Evolutionary conservation across 208 protist species (phyloP), one percentile per base, ranked within the genome.

Genomic region (Naegleria lovaniensis): DNA sequence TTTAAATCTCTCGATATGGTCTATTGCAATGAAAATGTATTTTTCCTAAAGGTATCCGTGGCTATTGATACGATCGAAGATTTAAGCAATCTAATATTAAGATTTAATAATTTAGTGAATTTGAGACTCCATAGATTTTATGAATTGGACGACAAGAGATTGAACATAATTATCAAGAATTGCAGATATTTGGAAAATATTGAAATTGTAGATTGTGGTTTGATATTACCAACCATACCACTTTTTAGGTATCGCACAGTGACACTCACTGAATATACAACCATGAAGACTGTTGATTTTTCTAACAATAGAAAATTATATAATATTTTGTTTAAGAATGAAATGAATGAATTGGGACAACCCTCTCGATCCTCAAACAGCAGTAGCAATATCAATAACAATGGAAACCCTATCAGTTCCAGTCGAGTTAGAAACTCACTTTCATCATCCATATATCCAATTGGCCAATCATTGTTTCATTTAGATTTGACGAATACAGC

Each of bases 1-100:
- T 79, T 79, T 79, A 79, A 79, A 79, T 79, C 67, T 36, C n/a
- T 79, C 19, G 67, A 79, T 79, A 79, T 79, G 29, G 67, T 79
- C 0, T 79, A 79, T 79, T 79, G 67, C n/a, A 79, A 79, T 79
- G 67, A 79, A 79, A 79, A 79, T 79, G 29, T 79, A 79, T 79
- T 79, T 25, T 79, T 79, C 29, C n/a, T 79, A 9, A 79, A 79
- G 36, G n/a, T 36, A 33, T 36, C 16, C 0, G 29, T 79, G 9
- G 29, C 16, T 79, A 79, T 79, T 36, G 67, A 79, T 36, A 79
- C n/a, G 25, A 79, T 79, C 2, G 67, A 79, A 33, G 67, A 79
- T 36, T 79, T 79, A 33, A 79, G 6, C 7, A 79, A 79, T 79
- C n/a, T 79, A 33, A 79, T 79, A 36, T 9, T 79, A 11, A 25